A percentile compares a stretch with the other conserved stretches of the same genome.
Evolutionary conservation across 2,329 filamentous ascomycete species (phyloP).

Genomic region (Aspergillus ruber): DNA sequence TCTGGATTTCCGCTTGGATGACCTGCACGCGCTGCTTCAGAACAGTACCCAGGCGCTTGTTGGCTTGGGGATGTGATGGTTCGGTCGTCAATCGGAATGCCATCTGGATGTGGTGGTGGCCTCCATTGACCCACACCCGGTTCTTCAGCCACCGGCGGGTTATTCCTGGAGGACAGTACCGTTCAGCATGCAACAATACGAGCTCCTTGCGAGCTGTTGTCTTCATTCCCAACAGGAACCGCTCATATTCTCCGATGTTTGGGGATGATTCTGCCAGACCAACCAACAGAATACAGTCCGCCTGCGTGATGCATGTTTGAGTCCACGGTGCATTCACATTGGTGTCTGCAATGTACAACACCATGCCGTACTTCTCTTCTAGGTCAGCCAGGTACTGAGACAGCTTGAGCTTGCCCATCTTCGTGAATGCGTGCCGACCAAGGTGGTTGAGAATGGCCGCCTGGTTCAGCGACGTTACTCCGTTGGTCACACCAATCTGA

Average conservation of each 20-base stretch:
- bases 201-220: conserved; percentile 91
- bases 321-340: conserved; percentile 98
- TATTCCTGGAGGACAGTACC: conserved; percentile 76
- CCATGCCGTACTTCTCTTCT: conserved; percentile 93
- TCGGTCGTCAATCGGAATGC: conserved; percentile 69
- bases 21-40: conserved; percentile 92
- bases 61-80: conserved; percentile 63
- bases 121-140: conserved; percentile 95
- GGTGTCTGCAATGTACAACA: conserved; percentile 93
- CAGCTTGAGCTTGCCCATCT: conserved; percentile 92
- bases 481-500: conserved; percentile 83
- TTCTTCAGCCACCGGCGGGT: conserved; percentile 88
- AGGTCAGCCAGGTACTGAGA: conserved; percentile 94
- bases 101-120: conserved; percentile 98
- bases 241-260: conserved; percentile 89
- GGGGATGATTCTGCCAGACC: conserved; percentile 86
- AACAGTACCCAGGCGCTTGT: conserved; percentile 71
- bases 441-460: conserved; percentile 90
- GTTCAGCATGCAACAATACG: conserved; percentile 80
- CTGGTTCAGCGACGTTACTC: conserved; percentile 87
- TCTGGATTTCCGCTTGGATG: conserved; percentile 93
- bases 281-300: conserved; percentile 90
- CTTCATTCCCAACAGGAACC: conserved; percentile 94
- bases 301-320: conserved; percentile 93
- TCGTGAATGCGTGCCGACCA: conserved; percentile 91